Conservation (phyloP, 2,329 filamentous ascomycete genomes). For the Aspergillus fischeri region DNA sequence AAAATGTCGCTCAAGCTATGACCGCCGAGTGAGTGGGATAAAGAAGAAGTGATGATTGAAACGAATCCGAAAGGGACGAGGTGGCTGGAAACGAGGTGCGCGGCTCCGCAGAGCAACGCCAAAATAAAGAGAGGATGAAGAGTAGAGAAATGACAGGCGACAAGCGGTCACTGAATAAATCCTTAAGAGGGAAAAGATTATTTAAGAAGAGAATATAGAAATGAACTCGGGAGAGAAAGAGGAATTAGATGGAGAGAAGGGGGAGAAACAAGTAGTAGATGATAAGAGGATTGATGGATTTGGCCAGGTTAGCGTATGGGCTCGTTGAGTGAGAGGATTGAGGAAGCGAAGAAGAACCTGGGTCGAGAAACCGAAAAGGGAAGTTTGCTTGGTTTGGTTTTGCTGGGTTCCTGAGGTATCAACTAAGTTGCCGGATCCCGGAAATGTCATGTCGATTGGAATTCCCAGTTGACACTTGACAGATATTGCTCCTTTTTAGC, state of each 20-base stretch:
- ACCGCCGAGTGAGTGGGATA: constrained; percentile 15
- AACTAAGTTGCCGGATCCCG: not conserved
- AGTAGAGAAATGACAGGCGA: constrained; percentile 13
- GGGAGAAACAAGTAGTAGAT: constrained; percentile 15
- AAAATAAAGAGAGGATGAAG: constrained; percentile 14
- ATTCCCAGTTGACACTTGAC: too few relatives aligned
- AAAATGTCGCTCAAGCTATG: constrained; percentile 17
- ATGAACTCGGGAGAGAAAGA: constrained; percentile 12
- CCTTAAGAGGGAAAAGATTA: constrained; percentile 12
- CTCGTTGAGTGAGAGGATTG: not conserved
- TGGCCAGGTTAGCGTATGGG: constrained; percentile 11
- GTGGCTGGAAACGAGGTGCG: constrained; percentile 34
- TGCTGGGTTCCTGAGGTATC: not conserved
- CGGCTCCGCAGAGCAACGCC: constrained; percentile 18
- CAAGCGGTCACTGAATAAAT: constrained; percentile 12
- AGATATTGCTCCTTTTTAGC: not conserved
- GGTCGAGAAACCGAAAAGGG: not conserved
- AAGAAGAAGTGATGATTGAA: constrained; percentile 23
- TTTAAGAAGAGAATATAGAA: constrained; percentile 22
- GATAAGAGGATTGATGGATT: constrained; percentile 7
- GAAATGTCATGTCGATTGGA: not conserved
- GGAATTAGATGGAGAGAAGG: constrained; percentile 10
- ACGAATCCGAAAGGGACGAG: constrained; percentile 35
- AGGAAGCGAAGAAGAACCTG: not conserved
- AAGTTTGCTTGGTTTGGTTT: not conserved